Evolutionary conservation across 371 early-diverging fungal species (phyloP).

Genomic region (Batrachochytrium dendrobatidis): DNA sequence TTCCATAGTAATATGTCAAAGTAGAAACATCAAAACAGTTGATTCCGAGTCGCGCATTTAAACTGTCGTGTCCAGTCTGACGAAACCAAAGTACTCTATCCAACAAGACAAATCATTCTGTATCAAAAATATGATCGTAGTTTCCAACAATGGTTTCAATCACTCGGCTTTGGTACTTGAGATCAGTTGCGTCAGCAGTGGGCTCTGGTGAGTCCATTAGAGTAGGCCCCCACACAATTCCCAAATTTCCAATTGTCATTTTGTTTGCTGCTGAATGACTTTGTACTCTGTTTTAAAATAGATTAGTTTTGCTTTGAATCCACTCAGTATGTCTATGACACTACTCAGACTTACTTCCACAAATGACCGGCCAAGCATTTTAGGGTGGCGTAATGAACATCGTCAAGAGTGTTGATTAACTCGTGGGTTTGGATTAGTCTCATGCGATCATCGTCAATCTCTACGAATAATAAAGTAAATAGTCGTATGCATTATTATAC

Average conservation of each 20-base stretch:
- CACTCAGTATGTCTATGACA: background rate
- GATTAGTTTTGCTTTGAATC: background rate
- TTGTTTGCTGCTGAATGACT: slow-evolving; percentile 68
- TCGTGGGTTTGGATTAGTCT: slow-evolving; percentile 58
- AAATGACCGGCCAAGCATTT: slow-evolving; percentile 67
- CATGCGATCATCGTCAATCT: slow-evolving; percentile 51
- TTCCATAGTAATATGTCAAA: no score
- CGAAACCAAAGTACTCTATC: no score
- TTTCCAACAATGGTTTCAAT: slow-evolving; percentile 33
- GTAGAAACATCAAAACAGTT: no score
- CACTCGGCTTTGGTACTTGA: slow-evolving; percentile 29
- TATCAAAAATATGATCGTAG: slow-evolving; percentile 34
- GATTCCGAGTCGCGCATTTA: no score
- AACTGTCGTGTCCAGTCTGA: no score
- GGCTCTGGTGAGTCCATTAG: slow-evolving; percentile 49
- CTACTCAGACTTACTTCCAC: slow-evolving; percentile 35
- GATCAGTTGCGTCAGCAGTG: slow-evolving; percentile 22
- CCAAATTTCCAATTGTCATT: slow-evolving; percentile 77
- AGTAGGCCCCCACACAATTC: slow-evolving; percentile 79
- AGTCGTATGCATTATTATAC: background rate
- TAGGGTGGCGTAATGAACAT: slow-evolving; percentile 70
- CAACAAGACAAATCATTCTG: background rate
- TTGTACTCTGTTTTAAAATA: slow-evolving; percentile 50
- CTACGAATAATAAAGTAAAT: slow-evolving; percentile 20
- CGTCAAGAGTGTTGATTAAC: slow-evolving; percentile 59